Conservation (phyloP, 768 basidiomycete species). For the Amanita pseudoporphyria region DNA sequence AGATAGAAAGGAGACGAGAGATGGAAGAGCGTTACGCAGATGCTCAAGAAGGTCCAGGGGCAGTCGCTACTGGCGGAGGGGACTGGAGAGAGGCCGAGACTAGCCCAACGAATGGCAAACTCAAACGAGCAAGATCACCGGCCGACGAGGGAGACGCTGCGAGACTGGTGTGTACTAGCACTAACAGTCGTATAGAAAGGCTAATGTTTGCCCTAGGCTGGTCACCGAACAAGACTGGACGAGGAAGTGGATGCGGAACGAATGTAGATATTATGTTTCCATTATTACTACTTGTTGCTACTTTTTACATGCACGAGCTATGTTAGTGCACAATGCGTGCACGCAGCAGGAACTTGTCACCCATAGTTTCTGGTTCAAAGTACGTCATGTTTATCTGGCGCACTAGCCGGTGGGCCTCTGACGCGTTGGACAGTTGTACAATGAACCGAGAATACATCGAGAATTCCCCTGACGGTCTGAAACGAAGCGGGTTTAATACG, state of each 20-base stretch:
- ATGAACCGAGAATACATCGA: conserved; percentile 41
- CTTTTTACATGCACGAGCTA: conserved; percentile 6
- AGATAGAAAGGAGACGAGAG: conserved; percentile 68
- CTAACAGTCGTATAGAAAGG: not conserved
- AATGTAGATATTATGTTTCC: conserved; percentile 36
- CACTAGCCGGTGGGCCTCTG: conserved; percentile 64
- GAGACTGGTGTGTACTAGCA: conserved; percentile 38
- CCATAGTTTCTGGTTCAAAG: conserved; percentile 26
- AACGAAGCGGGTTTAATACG: not conserved
- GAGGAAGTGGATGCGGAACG: conserved; percentile 60
- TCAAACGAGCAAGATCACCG: conserved; percentile 69
- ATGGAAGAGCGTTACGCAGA: conserved; percentile 85
- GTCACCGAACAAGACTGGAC: conserved; percentile 51
- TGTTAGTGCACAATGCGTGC: conserved; percentile 41
- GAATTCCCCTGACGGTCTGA: conserved; percentile 28
- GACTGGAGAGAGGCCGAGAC: conserved; percentile 72
- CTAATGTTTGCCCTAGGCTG: conserved; percentile 24
- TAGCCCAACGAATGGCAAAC: conserved; percentile 25
- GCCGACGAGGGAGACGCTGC: conserved; percentile 61
- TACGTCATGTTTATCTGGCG: conserved; percentile 52
- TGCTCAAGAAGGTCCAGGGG: conserved; percentile 67
- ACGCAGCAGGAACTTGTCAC: conserved; percentile 31
- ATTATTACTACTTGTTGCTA: not conserved
- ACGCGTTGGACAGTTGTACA: conserved; percentile 42
- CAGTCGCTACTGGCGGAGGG: conserved; percentile 75